Base-by-base conservation (phyloP, 768 basidiomycete species). In the Tremella yokohamensis region DNA sequence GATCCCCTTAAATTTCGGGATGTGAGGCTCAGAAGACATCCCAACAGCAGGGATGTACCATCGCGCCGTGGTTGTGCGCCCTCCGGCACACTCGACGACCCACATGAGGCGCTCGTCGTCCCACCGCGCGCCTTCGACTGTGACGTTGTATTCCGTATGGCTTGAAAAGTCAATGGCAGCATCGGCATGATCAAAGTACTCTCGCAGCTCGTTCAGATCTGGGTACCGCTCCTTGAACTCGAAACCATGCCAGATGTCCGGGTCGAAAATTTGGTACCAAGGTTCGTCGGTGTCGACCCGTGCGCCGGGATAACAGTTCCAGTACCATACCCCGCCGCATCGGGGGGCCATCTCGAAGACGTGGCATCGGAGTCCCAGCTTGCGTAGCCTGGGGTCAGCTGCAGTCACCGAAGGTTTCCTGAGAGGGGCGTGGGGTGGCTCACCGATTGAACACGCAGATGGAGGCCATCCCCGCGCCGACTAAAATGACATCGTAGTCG, bases 241-340 rank as follows among this genome's bases (percentile, higher is more conserved):
- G 42, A 45, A 45, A 8, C 42, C 15, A 4, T 6, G n/a, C 42
- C 42, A 45, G n/a, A 45, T 4, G n/a, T 45, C 42, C 42, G 42
- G 42, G 42, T 45, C 42, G 22, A 22, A 15, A 15, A 45, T 45
- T 16, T 45, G 42, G 22, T 6, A 45, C n/a, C n/a, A n/a, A n/a
- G 42, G 42, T 45, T 45, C 42, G 42, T n/a, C n/a, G 22, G 42
- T 45, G 42, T 45, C 42, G 42, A 45, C 42, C 42, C 42, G n/a
- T n/a, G 42, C 42, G 22, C 42, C 42, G 15, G 42, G 42, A 15
- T 45, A 45, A 16, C 42, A 45, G 42, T 45, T 45, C 42, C 42
- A 45, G 22, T 45, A 45, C 42, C 42, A 45, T 16, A 16, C 15
- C n/a, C 42, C 42, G 4, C 42, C 42, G n/a, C 6, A 45, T 8